A percentile compares a stretch with the other conserved stretches of the same genome.
phyloP scores from a whole-genome alignment of 345 rosid species.

The Passiflora organensis region DNA sequence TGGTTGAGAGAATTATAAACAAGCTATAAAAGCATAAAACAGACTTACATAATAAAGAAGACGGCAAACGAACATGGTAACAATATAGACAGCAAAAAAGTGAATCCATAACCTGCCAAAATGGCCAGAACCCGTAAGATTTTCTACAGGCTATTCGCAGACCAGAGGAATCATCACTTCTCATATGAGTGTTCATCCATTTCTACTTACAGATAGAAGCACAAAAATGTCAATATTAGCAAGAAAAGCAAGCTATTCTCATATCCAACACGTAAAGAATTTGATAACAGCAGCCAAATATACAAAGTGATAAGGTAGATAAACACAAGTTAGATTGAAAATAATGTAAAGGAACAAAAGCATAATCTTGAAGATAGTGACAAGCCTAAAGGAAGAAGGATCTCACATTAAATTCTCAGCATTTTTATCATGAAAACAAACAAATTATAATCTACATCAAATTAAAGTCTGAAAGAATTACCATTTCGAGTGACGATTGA shows the following conservation, averaged over 20 bases:
- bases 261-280: not conserved
- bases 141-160: constrained; percentile 1
- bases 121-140: constrained; percentile 22
- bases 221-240: not conserved
- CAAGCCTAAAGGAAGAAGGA: not conserved
- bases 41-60: constrained; percentile 73
- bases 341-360: not conserved
- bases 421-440: too few species aligned
- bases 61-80: constrained; percentile 64
- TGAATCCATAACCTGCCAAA: constrained; percentile 89
- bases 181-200: not conserved
- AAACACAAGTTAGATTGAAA: not conserved
- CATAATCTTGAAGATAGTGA: not conserved
- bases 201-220: not conserved
- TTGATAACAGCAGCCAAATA: too few species aligned
- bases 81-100: constrained; percentile 67
- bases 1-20: not conserved
- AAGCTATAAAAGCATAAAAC: constrained; percentile 4
- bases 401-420: too few species aligned
- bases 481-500: constrained; percentile 58
- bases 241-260: not conserved
- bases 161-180: not conserved
- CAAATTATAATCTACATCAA: too few species aligned
- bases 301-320: too few species aligned
- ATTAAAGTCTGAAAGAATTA: constrained; percentile 14